Conservation (phyloP, 345 rosid species). For the Bretschneidera sinensis region DNA sequence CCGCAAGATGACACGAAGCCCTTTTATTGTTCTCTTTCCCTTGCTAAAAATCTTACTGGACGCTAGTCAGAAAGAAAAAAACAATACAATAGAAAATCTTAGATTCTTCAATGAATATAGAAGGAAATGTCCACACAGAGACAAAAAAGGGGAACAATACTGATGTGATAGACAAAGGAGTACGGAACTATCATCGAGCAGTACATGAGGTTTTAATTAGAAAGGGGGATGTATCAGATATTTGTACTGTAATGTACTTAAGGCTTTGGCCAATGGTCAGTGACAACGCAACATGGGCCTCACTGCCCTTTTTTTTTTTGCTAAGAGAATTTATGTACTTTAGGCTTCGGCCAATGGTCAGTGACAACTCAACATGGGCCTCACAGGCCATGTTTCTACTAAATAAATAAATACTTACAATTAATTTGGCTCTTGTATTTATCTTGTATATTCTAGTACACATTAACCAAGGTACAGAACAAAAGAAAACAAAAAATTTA, state of each 20-base stretch:
- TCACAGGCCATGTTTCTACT: constrained; percentile 8
- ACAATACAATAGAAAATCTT: constrained; percentile 1
- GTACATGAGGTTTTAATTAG: constrained; percentile 7
- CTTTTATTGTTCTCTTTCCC: neutral
- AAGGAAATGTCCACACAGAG: constrained; percentile 14
- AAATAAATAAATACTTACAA: constrained; percentile 5
- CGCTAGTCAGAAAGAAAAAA: too few relatives aligned
- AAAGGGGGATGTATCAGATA: constrained; percentile 21
- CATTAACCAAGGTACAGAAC: neutral
- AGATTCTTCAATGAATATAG: constrained; percentile 20
- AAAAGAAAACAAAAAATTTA: neutral
- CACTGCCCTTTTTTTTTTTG: too few relatives aligned
- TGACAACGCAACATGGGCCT: too few relatives aligned
- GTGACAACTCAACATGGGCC: constrained; percentile 31
- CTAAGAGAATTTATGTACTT: too few relatives aligned
- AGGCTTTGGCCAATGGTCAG: too few relatives aligned
- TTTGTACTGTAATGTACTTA: too few relatives aligned
- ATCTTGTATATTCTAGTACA: neutral
- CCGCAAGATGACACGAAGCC: neutral
- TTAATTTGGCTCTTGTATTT: neutral
- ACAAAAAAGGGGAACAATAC: constrained; percentile 20
- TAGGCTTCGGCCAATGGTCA: constrained; percentile 15
- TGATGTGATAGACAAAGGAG: constrained; percentile 25
- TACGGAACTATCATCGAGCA: constrained; percentile 19
- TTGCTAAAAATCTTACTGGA: too few relatives aligned